Evolutionary conservation across 352 stramenopile genomes (phyloP).

Genomic region (Globisporangium barbulae): DNA sequence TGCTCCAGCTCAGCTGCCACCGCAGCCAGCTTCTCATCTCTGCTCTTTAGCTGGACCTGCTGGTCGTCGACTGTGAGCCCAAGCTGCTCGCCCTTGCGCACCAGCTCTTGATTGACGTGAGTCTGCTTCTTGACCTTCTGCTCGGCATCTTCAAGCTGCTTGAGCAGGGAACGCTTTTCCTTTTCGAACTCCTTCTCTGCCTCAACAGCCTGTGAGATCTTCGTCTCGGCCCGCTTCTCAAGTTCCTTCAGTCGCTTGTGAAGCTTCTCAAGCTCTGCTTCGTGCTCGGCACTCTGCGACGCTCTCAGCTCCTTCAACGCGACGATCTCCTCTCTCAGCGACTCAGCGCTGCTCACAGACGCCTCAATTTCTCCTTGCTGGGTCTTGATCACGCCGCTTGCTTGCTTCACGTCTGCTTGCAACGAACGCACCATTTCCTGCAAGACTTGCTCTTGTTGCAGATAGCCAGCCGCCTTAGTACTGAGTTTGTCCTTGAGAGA

Average conservation of each 20-base stretch:
- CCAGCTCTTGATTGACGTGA: conserved; percentile 28
- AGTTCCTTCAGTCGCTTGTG: conserved; percentile 27
- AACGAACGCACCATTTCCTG: conserved; percentile 4
- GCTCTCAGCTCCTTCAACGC: background rate
- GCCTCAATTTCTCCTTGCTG: conserved; percentile 3
- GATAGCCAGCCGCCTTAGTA: background rate
- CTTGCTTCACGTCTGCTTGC: conserved; percentile 5
- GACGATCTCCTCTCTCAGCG: background rate
- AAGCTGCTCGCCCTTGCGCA: conserved; percentile 29
- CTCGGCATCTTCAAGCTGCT: conserved; percentile 25
- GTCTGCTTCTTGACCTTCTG: conserved; percentile 20
- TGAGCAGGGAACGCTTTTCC: conserved; percentile 25
- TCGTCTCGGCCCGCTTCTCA: conserved; percentile 32
- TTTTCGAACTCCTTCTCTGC: conserved; percentile 17
- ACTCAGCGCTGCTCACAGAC: background rate
- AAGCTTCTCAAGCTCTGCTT: conserved; percentile 28
- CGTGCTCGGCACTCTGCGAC: conserved; percentile 16
- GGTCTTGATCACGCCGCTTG: background rate
- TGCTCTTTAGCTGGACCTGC: conserved; percentile 25
- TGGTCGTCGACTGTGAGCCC: conserved; percentile 20
- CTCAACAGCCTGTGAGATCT: conserved; percentile 24
- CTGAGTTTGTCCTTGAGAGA: conserved; percentile 4
- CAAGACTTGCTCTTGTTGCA: conserved; percentile 5
- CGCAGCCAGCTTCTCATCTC: conserved; percentile 21
- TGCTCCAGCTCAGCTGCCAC: conserved; percentile 16